Evolutionary conservation across 306 rosid genomes (phyloP).

Genomic region (Hippophae tibetana): DNA sequence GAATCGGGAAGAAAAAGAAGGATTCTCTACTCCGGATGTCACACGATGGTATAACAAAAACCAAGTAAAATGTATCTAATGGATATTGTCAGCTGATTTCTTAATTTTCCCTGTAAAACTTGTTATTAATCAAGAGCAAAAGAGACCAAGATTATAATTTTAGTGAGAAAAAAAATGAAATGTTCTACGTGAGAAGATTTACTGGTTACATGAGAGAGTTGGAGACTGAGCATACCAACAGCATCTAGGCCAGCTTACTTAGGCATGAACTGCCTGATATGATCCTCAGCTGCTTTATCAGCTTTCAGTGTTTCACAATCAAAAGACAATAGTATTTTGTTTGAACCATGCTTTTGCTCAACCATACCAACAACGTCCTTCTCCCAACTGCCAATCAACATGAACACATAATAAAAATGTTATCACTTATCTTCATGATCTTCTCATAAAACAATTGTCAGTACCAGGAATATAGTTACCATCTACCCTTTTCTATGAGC

Average conservation of each 20-base stretch:
- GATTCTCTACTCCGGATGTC: too few relatives aligned
- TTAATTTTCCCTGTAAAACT: neutral
- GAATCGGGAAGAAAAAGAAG: too few relatives aligned
- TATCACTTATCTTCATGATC: neutral
- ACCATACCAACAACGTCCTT: constrained; percentile 63
- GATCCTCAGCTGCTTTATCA: constrained; percentile 84
- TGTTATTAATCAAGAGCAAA: neutral
- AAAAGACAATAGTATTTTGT: constrained; percentile 47
- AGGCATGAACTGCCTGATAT: constrained; percentile 75
- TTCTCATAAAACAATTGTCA: constrained; percentile 1
- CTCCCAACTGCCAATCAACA: constrained; percentile 64
- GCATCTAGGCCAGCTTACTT: constrained; percentile 84
- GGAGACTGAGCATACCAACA: constrained; percentile 46
- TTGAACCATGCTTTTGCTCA: constrained; percentile 53
- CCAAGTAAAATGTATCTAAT: neutral
- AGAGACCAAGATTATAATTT: too few relatives aligned
- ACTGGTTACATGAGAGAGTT: neutral
- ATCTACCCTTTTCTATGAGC: neutral
- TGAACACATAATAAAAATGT: constrained; percentile 12
- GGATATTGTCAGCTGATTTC: neutral
- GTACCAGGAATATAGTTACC: neutral
- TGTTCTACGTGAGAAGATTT: neutral
- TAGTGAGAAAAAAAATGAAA: too few relatives aligned
- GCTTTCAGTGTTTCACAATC: constrained; percentile 78
- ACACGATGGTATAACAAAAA: neutral